Evolutionary conservation across 2,329 filamentous ascomycete species (phyloP), one percentile per base, ranked within the genome.

Genomic region (Drechslerella dactyloides): DNA sequence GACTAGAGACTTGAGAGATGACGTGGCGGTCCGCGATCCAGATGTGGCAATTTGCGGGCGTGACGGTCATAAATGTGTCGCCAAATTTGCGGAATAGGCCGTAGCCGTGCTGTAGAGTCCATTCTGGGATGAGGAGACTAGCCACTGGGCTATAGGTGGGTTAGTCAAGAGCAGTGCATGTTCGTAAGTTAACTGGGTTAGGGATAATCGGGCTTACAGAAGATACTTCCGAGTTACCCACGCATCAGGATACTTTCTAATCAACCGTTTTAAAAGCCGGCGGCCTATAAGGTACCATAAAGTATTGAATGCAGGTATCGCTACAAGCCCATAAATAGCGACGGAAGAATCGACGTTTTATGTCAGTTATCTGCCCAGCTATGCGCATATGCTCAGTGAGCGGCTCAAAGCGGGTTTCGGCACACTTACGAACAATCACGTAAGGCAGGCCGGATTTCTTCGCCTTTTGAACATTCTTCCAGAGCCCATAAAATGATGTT

Each of bases 81-180:
- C 86, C 87, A 8, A 86, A 76, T 15, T 83, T 81, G 27, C 83
- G 80, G 76, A 88, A 91, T 15, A 85, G 81, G 19, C 82, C 81
- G 75, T 87, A 84, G 27, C 84, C 83, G 11, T 82, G 78, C n/a
- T 78, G 78, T 79, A 85, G 89, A 6, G 82, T 78, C 83, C 86
- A 89, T 75, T 90, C 85, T 1, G 84, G 84, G n/a, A 81, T 77
- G 74, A 89, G 76, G 74, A 85, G 79, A 48, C 85, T 86, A 74
- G 30, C 19, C 46, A 17, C 19, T 33, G 2, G 15, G 48, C 5
- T 17, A n/a, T 24, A 10, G n/a, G 15, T 4, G 27, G 10, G 19
- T 33, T 30, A 21, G 44, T 27, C n/a, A 23, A 17, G 11, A 21
- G 50, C 10, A 33, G 15, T 11, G 37, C 37, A 27, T 37, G 10